Evolutionary conservation across 2,329 filamentous ascomycete species (phyloP), one percentile per base, ranked within the genome.

Genomic region (Alternaria sp.): DNA sequence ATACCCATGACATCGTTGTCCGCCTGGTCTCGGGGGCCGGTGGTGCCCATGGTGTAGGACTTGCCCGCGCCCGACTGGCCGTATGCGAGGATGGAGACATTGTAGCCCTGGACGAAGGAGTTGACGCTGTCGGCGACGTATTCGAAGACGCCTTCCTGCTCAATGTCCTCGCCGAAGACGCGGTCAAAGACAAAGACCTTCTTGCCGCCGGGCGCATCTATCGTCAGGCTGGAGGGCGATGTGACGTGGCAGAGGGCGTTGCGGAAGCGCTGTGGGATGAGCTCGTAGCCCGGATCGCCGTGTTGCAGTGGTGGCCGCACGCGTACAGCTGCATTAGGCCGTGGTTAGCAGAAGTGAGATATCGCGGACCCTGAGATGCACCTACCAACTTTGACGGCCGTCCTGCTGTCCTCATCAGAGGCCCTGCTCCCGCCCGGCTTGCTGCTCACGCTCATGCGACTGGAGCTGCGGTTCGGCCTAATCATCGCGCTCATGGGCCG

Each of bases 21-120:
- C 25, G 84, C 85, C 75, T 96, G 91, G 74, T 97, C 94, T 21
- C 81, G 81, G 2, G 94, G 93, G 5, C 94, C 94, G 1, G 95
- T 94, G 0, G 96, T 99, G 61, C 96, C 96, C 96, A 99, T 99
- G 0, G 96, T 99, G 78, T 97, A 98, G 3, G 95, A 98, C 83
- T 99, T 99, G 72, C 96, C 96, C 11, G 96, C 94, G 60, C 96
- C 96, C 26, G 96, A 99, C 84, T 99, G 96, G 70, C 96, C 96
- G 76, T 99, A 99, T 51, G 96, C 96, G 73, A 99, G 84, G 54
- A 99, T 89, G 4, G 96, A 99, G 62, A 99, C 96, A 88, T 99
- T 99, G 87, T 98, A 99, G 58, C 96, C 96, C 77, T 97, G 93
- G 1, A 96, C 84, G 73, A 99, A 99, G 3, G 94, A 92, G 72